Evolutionary conservation across 805 yeast species (phyloP).

Genomic region (Metschnikowia borealis): DNA sequence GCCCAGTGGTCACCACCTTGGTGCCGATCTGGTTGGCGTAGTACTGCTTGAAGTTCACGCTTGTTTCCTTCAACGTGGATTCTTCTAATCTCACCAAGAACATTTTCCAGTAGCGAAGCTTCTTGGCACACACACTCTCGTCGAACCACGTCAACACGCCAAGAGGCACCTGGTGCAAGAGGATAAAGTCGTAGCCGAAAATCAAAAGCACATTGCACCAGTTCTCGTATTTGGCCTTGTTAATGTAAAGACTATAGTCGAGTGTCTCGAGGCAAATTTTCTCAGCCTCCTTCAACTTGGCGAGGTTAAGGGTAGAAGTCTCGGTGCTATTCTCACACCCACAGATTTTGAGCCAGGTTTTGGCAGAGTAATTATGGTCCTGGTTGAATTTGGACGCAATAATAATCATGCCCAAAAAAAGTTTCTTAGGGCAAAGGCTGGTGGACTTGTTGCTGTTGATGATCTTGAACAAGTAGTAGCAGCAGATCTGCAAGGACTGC

Average conservation of each 20-base stretch:
- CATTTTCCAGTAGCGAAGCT: conserved; percentile 16
- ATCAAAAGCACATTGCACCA: conserved; percentile 43
- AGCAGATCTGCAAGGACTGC: conserved; percentile 60
- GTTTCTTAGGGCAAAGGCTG: conserved; percentile 55
- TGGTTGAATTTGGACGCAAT: conserved; percentile 70
- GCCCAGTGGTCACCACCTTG: conserved; percentile 15
- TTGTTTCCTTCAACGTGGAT: conserved; percentile 10
- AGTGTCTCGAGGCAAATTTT: conserved; percentile 47
- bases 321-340: conserved; percentile 40
- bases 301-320: conserved; percentile 33
- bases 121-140: conserved; percentile 8
- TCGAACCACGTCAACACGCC: conserved; percentile 18
- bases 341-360: conserved; percentile 71
- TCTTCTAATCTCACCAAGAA: conserved; percentile 16
- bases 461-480: conserved; percentile 58
- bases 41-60: conserved; percentile 18
- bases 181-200: conserved; percentile 42
- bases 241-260: conserved; percentile 55
- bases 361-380: conserved; percentile 66
- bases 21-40: conserved; percentile 20
- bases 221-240: conserved; percentile 43
- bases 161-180: conserved; percentile 27
- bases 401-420: conserved; percentile 64
- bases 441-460: conserved; percentile 19
- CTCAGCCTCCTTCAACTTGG: conserved; percentile 53